Evolutionary conservation across 495 filamentous ascomycete species (phyloP), one percentile per base, ranked within the genome.

Genomic region (Pyronema omphalodes): DNA sequence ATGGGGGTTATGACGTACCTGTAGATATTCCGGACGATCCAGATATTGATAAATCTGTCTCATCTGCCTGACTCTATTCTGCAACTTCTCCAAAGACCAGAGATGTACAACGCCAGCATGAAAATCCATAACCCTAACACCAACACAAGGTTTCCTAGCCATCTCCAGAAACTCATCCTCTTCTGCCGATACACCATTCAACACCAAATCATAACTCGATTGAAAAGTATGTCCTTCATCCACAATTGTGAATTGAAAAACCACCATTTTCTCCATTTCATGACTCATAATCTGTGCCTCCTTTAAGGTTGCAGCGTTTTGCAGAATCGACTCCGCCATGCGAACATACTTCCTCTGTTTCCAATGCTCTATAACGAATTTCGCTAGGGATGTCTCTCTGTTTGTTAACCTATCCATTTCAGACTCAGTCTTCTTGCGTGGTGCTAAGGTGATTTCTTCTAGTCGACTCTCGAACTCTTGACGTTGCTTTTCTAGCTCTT

Each of bases 231-330:
- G 88, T 1, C 91, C 91, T 60, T 83, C 72, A 56, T 93, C 88
- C 29, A 96, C 77, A 53, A 96, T 78, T 14, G 86, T 82, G 65
- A 94, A 96, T 68, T 98, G 91, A 68, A 98, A 98, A 36, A 89
- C 84, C 12, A 94, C 82, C 58, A 79, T 79, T 69, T 94, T 91
- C 60, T 91, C 87, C 75, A 98, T 84, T 57, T 88, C 86, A 55
- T 94, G 86, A 69, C 93, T 95, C 84, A 98, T 89, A 48, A 98
- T 79, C 65, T 98, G 91, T 3, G 89, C 93, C 66, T 98, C 91
- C 67, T 98, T 98, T 40, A 96, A 68, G 37, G 78, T 78, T 9
- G 83, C 79, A 7, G 89, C 89, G 67, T 93, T 78, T 59, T 93
- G 86, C 19, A 98, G 67, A 33, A 96, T 78, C 11, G 81, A 80